Base-by-base conservation (phyloP, 352 stramenopile species). In the Phytophthora sp. region DNA sequence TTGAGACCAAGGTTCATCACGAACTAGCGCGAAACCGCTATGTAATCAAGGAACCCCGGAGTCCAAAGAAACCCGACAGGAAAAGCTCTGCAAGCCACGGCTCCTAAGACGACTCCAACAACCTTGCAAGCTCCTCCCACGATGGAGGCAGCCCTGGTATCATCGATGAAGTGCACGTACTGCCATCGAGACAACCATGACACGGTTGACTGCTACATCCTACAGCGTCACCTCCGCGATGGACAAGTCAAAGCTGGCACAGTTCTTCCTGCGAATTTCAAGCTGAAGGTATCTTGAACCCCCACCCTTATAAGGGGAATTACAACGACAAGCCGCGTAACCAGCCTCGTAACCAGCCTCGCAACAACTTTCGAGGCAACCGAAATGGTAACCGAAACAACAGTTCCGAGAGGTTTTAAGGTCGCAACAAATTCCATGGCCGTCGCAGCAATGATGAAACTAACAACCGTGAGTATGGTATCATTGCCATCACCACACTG, bases 191-290 rank as follows among this genome's bases (percentile, higher is more conserved):
- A 49, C 15, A 69, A 58, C 20, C 45, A 69, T 26, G 42, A 46
- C 28, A 64, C 37, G 1, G 18, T n/a, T 44, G 48, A 66, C 23
- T 65, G 62, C 26, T 56, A 52, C 27, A 53, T 45, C 7, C 51
- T 70, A 6, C 46, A 70, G 31, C 28, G 28, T 0, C 44, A 69
- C 41, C 31, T 64, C 1, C 17, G 35, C 9, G 31, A 50, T 18
- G 45, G 38, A 11, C 30, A 46, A 20, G 39, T 64, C 13, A 70
- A 70, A 12, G 30, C 12, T 23, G 62, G 54, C 7, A 70, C 62
- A 2, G 48, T 59, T 8, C 46, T 66, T 2, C 48, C 54, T 13
- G 28, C 39, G 15, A 54, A 60, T 23, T 70, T 70, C 31, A 52
- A 51, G 24, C 15, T 70, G 3, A 62, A 52, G 9, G 17, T 18